A percentile compares a stretch with the other conserved stretches of the same genome.
Conservation (phyloP, 2,329 filamentous ascomycete species). For the Aspergillus pseudotamarii region DNA sequence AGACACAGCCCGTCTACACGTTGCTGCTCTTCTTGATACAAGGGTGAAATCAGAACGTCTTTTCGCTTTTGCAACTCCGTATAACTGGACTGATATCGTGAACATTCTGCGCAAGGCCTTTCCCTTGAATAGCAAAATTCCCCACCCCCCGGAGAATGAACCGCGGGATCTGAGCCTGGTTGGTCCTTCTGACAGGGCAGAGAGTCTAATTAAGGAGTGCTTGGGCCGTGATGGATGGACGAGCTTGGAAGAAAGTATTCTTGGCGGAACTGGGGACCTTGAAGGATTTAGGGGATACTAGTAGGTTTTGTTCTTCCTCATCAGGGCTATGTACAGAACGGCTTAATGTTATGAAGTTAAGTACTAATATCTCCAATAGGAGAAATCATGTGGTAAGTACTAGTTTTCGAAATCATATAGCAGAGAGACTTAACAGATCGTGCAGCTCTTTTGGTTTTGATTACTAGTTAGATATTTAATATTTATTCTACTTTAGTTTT, state of each 20-base stretch:
- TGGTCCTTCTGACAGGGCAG: not conserved
- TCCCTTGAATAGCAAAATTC: not conserved
- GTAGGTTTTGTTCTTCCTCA: not conserved
- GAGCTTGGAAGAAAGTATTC: not conserved
- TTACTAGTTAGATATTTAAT: too few relatives aligned
- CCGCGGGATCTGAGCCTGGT: not conserved
- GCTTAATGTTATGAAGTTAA: too few relatives aligned
- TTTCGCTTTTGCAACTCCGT: conserved; percentile 55
- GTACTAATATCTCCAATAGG: too few relatives aligned
- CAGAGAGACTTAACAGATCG: too few relatives aligned
- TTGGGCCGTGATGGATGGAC: not conserved
- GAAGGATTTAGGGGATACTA: not conserved
- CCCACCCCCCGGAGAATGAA: not conserved
- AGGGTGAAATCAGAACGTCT: conserved; percentile 54
- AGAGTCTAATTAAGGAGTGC: not conserved
- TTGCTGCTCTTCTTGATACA: conserved; percentile 53
- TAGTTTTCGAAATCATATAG: too few relatives aligned
- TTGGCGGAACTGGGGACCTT: not conserved
- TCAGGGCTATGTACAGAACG: not conserved
- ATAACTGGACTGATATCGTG: conserved; percentile 46
- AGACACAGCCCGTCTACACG: conserved; percentile 55
- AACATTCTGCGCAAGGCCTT: not conserved
- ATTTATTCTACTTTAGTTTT: too few relatives aligned
- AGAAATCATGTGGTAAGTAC: too few relatives aligned
- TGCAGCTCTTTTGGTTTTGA: too few relatives aligned